These are phyloP conservation scores for Globisporangium spiculum DNA, from an alignment of 352 stramenopile genomes.

Conservation along the genomic window DNA sequence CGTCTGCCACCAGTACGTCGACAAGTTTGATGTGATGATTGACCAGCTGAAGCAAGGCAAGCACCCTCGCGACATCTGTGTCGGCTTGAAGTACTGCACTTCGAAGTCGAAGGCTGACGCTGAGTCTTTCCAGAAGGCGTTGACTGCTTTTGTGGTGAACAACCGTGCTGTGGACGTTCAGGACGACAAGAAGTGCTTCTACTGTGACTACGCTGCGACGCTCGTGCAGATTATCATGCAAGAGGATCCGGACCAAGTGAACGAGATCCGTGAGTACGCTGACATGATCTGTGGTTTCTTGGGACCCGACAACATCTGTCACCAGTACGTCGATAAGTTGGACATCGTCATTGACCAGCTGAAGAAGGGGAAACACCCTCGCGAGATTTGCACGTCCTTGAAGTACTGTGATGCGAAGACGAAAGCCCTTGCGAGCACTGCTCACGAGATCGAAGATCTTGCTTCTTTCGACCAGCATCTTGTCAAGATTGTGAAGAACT, in stretches of 20 bases:
- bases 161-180: slow-evolving; percentile 21
- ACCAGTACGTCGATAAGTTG: slow-evolving; percentile 67
- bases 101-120: slow-evolving; percentile 2
- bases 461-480: slow-evolving; percentile 26
- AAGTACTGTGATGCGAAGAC: slow-evolving; percentile 47
- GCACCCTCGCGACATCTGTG: slow-evolving; percentile 63
- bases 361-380: slow-evolving; percentile 60
- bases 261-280: slow-evolving; percentile 54
- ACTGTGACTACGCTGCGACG: slow-evolving; percentile 62
- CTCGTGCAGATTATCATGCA: slow-evolving; percentile 57
- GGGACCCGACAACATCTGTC: slow-evolving; percentile 53
- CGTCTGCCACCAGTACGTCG: slow-evolving; percentile 64
- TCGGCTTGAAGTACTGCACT: slow-evolving; percentile 59
- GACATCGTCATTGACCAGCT: slow-evolving; percentile 64
- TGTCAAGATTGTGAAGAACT: slow-evolving; percentile 33
- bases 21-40: slow-evolving; percentile 63
- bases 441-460: slow-evolving; percentile 13
- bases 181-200: slow-evolving; percentile 47
- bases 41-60: slow-evolving; percentile 60
- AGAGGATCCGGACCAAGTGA: slow-evolving; percentile 51
- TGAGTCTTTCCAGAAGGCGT: slow-evolving; percentile 24
- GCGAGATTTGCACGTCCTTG: slow-evolving; percentile 52
- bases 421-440: neutral
- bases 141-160: slow-evolving; percentile 28
- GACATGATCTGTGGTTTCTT: slow-evolving; percentile 80